phyloP scores from a whole-genome alignment of 116 monocot species.

The Iris pallida region DNA sequence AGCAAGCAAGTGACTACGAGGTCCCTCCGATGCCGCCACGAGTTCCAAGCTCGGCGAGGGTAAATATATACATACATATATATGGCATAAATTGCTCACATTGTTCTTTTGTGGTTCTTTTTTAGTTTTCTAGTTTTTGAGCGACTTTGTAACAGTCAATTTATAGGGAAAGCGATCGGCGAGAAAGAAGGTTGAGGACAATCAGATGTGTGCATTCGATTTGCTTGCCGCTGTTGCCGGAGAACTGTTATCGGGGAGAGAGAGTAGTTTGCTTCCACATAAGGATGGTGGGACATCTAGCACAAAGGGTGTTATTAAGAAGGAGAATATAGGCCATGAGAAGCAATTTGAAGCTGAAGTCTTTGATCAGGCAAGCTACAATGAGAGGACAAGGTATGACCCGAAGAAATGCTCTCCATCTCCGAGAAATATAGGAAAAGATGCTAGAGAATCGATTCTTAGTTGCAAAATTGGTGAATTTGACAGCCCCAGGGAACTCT shows the following conservation, averaged over 20 bases:
- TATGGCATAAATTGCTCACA: neutral
- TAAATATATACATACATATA: conserved; percentile 1
- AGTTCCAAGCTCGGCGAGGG: conserved; percentile 43
- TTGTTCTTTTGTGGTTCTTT: conserved; percentile 9
- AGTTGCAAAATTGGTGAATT: neutral
- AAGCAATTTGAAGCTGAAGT: conserved; percentile 37
- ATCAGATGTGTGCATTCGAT: conserved; percentile 64
- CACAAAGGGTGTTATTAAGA: conserved; percentile 16
- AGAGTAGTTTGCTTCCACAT: conserved; percentile 3
- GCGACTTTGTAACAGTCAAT: neutral
- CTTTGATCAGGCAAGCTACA: conserved; percentile 54
- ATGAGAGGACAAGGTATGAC: conserved; percentile 15
- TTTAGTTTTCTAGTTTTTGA: no score
- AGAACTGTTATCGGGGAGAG: conserved; percentile 38
- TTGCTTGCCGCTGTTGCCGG: conserved; percentile 79
- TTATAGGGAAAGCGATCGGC: conserved; percentile 50
- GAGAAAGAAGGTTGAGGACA: conserved; percentile 32
- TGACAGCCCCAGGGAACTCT: neutral
- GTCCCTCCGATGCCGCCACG: neutral
- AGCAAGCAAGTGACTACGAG: neutral
- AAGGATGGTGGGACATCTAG: neutral
- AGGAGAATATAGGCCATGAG: conserved; percentile 18
- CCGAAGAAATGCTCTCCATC: neutral
- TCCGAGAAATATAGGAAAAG: neutral
- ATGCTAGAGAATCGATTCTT: neutral